These are phyloP conservation scores for Lactarius vividus DNA, from an alignment of 768 basidiomycete species.

Conservation along the genomic window DNA sequence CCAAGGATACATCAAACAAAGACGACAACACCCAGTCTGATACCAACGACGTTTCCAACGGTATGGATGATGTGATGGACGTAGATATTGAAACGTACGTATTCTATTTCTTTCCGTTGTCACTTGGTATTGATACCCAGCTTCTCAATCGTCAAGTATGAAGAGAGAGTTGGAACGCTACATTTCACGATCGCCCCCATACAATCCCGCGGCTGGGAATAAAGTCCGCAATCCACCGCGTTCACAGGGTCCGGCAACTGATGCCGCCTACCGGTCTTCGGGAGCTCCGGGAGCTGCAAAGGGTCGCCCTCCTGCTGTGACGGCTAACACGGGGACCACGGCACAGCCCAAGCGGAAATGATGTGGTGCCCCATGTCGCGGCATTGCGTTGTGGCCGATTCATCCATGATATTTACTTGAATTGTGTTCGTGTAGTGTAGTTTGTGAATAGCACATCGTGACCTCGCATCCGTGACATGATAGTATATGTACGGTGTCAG, in stretches of 20 bases:
- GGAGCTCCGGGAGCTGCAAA: background rate
- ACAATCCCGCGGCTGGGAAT: background rate
- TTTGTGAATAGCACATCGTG: background rate
- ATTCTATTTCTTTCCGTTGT: background rate
- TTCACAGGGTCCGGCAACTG: background rate
- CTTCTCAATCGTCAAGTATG: background rate
- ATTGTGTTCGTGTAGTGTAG: background rate
- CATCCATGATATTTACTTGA: background rate
- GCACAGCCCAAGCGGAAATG: background rate
- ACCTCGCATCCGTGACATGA: background rate
- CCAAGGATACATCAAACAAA: background rate
- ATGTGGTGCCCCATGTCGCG: background rate
- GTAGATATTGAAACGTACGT: background rate
- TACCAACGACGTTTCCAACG: background rate
- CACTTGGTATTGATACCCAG: background rate
- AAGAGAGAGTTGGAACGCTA: background rate
- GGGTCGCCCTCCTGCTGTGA: background rate
- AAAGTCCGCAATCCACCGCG: background rate
- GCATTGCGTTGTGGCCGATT: background rate
- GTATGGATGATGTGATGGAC: background rate
- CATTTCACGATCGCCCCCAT: background rate
- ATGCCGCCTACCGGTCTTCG: background rate
- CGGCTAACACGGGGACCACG: background rate
- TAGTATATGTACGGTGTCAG: background rate
- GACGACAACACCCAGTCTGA: background rate